Conservation (phyloP, 192 early-diverging fungal species). For the Coemansia sp. region DNA sequence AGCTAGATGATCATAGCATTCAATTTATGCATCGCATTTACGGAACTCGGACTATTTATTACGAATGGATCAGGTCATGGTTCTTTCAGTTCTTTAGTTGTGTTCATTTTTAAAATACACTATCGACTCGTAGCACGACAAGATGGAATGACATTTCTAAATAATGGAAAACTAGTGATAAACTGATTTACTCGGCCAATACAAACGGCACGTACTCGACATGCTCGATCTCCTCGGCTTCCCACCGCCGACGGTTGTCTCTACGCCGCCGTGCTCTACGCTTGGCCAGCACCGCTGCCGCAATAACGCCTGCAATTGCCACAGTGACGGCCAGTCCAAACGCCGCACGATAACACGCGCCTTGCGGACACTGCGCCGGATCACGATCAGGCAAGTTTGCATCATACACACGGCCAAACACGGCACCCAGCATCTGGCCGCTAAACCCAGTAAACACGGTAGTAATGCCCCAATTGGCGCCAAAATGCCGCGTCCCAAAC, state of each 20-base stretch:
- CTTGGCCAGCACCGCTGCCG: slow-evolving; percentile 30
- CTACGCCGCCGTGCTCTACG: slow-evolving; percentile 29
- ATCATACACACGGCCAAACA: slow-evolving; percentile 65
- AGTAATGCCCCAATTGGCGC: slow-evolving; percentile 59
- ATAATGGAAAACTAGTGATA: neutral
- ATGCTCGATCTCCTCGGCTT: slow-evolving; percentile 43
- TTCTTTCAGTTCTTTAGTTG: no score
- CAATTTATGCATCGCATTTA: no score
- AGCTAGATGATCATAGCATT: no score
- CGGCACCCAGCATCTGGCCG: slow-evolving; percentile 59
- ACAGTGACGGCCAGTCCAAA: slow-evolving; percentile 35
- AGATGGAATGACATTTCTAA: neutral
- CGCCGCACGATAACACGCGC: slow-evolving; percentile 43
- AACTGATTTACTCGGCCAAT: slow-evolving; percentile 31
- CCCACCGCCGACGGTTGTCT: slow-evolving; percentile 49
- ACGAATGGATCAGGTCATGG: no score
- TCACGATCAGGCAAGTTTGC: slow-evolving; percentile 51
- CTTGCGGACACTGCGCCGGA: slow-evolving; percentile 38
- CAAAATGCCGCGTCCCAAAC: slow-evolving; percentile 54
- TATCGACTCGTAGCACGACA: neutral
- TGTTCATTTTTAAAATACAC: no score
- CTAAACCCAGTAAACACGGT: slow-evolving; percentile 58
- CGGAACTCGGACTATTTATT: no score
- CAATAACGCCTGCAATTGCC: slow-evolving; percentile 17
- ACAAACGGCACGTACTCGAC: slow-evolving; percentile 47